These are phyloP conservation scores for Globisporangium emineosum DNA, from an alignment of 352 stramenopile genomes.

Conservation along the genomic window DNA sequence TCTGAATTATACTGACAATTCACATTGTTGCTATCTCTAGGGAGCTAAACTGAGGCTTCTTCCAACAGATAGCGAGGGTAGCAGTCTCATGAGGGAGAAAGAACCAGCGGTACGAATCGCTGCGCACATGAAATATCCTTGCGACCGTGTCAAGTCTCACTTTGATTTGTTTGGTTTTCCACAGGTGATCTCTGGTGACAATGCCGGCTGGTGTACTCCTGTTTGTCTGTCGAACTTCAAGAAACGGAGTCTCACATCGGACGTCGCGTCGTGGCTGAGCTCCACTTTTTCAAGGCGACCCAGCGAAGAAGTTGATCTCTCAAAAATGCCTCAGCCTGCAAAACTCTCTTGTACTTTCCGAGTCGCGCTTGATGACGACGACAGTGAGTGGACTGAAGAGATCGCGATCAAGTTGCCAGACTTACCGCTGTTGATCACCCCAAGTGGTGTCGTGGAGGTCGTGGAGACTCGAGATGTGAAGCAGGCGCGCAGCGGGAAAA, in stretches of 20 bases:
- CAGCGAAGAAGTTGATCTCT: conserved; percentile 29
- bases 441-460: conserved; percentile 26
- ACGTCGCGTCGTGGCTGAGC: conserved; percentile 54
- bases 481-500: conserved; percentile 9
- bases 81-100: conserved; percentile 7
- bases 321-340: conserved; percentile 29
- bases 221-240: conserved; percentile 43
- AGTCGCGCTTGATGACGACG: conserved; percentile 28
- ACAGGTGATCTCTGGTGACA: conserved; percentile 27
- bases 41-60: conserved; percentile 15
- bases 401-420: conserved; percentile 38
- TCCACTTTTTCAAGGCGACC: conserved; percentile 38
- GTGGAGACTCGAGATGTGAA: conserved; percentile 19
- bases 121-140: background rate
- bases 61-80: conserved; percentile 13
- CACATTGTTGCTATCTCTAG: conserved; percentile 7
- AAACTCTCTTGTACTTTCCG: conserved; percentile 52
- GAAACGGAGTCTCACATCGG: conserved; percentile 42
- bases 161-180: background rate
- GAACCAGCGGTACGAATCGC: conserved; percentile 7
- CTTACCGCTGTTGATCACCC: conserved; percentile 30
- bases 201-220: conserved; percentile 38
- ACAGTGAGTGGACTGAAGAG: conserved; percentile 50
- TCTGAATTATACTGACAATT: background rate
- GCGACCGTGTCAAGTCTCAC: background rate